phyloP scores from a whole-genome alignment of 2,329 filamentous ascomycete genomes.

The Xylariaceae sp. region DNA sequence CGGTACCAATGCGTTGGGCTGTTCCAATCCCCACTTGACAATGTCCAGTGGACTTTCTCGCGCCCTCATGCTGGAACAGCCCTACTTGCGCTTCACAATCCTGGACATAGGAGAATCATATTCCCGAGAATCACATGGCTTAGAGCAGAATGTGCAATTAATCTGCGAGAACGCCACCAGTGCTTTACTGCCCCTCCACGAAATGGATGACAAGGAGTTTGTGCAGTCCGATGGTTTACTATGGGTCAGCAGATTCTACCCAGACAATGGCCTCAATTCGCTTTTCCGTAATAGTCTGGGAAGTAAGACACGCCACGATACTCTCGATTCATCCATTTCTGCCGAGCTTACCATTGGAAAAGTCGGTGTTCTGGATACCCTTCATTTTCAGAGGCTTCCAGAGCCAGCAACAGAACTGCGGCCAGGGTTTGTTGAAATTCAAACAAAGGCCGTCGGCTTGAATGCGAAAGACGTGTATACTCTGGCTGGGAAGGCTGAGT shows the following conservation, averaged over 20 bases:
- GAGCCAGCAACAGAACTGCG: slow-evolving; percentile 1
- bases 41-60: slow-evolving; percentile 5
- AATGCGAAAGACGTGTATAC: slow-evolving; percentile 17
- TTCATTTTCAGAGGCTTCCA: slow-evolving; percentile 3
- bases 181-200: not conserved
- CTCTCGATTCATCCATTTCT: not conserved
- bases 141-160: not conserved
- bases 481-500: slow-evolving; percentile 3
- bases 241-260: slow-evolving; percentile 16
- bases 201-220: slow-evolving; percentile 13
- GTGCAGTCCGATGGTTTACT: slow-evolving; percentile 4
- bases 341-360: slow-evolving; percentile 9
- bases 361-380: not conserved
- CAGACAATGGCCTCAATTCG: slow-evolving; percentile 13
- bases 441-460: slow-evolving; percentile 8
- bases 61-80: slow-evolving; percentile 6
- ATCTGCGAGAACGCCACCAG: slow-evolving; percentile 3
- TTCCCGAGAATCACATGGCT: too few relatives aligned
- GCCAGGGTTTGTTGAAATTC: slow-evolving; percentile 3
- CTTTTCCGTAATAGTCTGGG: slow-evolving; percentile 9
- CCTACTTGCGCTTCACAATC: slow-evolving; percentile 3
- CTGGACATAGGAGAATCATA: slow-evolving; percentile 2
- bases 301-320: not conserved
- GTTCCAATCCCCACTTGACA: slow-evolving; percentile 1
- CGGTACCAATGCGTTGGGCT: slow-evolving; percentile 5